Evolutionary conservation across 257 asterid genomes (phyloP).

Genomic region (Echium plantagineum): DNA sequence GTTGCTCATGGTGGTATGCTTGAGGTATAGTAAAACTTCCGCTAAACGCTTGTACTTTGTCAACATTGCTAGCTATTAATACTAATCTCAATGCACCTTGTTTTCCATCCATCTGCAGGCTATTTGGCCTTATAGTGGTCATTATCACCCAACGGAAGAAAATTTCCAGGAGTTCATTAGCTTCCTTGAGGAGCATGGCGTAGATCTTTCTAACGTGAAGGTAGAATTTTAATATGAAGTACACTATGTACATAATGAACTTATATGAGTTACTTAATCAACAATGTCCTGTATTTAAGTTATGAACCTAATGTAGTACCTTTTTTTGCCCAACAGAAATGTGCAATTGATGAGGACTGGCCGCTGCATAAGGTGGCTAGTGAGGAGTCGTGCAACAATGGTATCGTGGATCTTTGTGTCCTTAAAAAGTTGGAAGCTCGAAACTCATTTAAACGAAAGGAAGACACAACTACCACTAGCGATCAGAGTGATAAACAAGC

Average conservation of each 20-base stretch:
- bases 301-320: conserved; percentile 4
- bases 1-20: conserved; percentile 68
- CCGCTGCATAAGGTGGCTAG: conserved; percentile 21
- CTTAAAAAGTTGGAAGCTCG: conserved; percentile 17
- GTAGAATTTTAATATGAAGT: conserved; percentile 17
- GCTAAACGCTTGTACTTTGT: no score
- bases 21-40: conserved; percentile 34
- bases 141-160: conserved; percentile 90
- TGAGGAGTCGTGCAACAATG: conserved; percentile 19
- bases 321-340: conserved; percentile 39
- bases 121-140: conserved; percentile 94
- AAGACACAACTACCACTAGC: conserved; percentile 2
- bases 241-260: not conserved
- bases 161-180: conserved; percentile 67
- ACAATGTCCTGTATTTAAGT: not conserved
- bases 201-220: conserved; percentile 76
- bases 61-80: no score
- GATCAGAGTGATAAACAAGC: conserved; percentile 21
- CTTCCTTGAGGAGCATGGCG: conserved; percentile 71
- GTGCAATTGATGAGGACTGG: conserved; percentile 66
- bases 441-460: conserved; percentile 7
- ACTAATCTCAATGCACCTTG: not conserved
- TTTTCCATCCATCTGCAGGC: conserved; percentile 34
- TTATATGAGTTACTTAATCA: not conserved
- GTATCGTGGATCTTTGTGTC: conserved; percentile 9